Evolutionary conservation across 257 asterid genomes (phyloP), one percentile per base, ranked within the genome.

Genomic region (Ligustrum vulgare): DNA sequence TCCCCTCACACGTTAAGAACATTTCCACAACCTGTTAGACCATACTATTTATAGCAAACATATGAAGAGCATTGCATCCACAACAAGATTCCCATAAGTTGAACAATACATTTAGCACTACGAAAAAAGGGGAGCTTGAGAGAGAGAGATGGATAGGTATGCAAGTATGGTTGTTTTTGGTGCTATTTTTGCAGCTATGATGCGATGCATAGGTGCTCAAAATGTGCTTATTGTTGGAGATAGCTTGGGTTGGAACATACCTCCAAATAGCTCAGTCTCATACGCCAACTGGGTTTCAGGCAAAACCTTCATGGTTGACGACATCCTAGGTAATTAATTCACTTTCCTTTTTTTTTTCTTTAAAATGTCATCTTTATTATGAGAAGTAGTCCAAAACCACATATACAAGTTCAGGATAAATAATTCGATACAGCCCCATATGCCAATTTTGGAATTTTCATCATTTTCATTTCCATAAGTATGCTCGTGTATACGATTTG

Each of bases 251-350:
- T 87, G 91, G 91, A 15, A 2, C 1, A 23, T 81, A 37, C 88
- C 89, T 7, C 69, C 72, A 13, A 72, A 68, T 71, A 37, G 47
- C 23, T 74, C 83, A 0, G 71, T 60, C 0, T 72, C 80, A 6
- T 84, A 85, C 73, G 3, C 72, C 33, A 80, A 74, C 2, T 87
- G 88, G 91, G 87, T 72, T 54, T 63, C 88, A 0, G 72, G 65
- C 15, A 78, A 75, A 76, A 80, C 72, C 0, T 87, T 87, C 87
- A n/a, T 12, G 6, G 75, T 85, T 12, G 88, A 87, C 2, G 91
- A 85, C 64, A 77, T 37, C 39, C 60, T 87, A 72, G 87, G 85
- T 87, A 66, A 20, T 7, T 25, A 1, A 0, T 13, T 15, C 4
- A 5, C 1, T 16, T 12, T 13, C 16, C 0, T 13, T 49, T 49